Evolutionary conservation across 441 rosid species (phyloP), one percentile per base, ranked within the genome.

Genomic region (Syzygium syzygioides): DNA sequence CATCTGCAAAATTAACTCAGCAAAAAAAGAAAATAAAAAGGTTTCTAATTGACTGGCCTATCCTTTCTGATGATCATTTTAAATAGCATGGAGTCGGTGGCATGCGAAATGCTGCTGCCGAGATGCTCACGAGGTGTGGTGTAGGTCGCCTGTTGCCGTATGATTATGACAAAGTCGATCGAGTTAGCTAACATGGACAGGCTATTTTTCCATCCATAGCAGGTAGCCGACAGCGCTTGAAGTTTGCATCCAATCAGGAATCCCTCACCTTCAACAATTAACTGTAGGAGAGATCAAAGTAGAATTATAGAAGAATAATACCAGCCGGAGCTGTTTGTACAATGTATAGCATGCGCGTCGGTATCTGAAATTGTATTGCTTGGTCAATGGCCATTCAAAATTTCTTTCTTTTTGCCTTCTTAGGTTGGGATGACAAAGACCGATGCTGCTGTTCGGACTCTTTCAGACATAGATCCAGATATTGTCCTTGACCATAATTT

Each of bases 371-470:
- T 71, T 50, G 50, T 71, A 71, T 20, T 37, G 5, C 52, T 71
- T 71, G n/a, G 83, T 71, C 9, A 71, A 37, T 71, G 83, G n/a
- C 41, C 59, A 37, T 15, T 87, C 52, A 41, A 79, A 80, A 18
- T 57, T 7, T 25, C 64, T 23, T 88, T 88, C 17, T 41, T 88
- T 64, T 71, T 28, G 86, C 50, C 91, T 56, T 86, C 89, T 76
- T n/a, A 98, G 99, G 97, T 89, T 94, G 99, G 99, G 86, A 97
- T 98, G 99, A 96, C 98, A 90, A 98, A 97, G 94, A 98, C 99
- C 64, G 99, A 98, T 94, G 99, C 99, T 89, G 99, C 99, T 89
- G 97, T 96, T 90, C 99, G 97, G 92, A 98, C 99, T 85, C 99
- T 98, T 85, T 91, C 96, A 62, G 99, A 96, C 87, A 96, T 98